These are phyloP conservation scores for Spatholobus suberectus DNA, from an alignment of 306 rosid species.

Conservation along the genomic window DNA sequence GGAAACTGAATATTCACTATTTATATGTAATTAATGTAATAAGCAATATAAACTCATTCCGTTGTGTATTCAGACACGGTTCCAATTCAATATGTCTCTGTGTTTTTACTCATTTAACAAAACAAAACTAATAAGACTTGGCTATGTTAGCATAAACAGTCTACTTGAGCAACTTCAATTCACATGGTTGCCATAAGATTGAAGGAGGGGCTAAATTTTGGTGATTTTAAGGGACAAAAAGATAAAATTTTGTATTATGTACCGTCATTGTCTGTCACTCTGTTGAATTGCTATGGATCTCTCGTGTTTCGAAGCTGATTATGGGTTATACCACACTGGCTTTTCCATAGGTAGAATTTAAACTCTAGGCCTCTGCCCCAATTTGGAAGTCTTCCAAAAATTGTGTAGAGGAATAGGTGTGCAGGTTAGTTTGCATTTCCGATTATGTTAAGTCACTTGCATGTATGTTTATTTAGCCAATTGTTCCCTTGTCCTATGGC, in stretches of 20 bases:
- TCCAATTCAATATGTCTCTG: too few species aligned
- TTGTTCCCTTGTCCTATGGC: constrained; percentile 10
- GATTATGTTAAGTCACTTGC: background rate
- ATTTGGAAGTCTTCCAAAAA: background rate
- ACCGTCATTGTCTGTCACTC: background rate
- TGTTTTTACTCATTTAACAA: too few species aligned
- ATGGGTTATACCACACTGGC: background rate
- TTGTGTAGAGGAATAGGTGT: background rate
- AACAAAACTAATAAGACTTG: background rate
- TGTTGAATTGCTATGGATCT: constrained; percentile 3
- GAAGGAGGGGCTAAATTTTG: constrained; percentile 6
- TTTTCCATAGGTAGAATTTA: background rate
- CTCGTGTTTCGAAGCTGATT: constrained; percentile 15
- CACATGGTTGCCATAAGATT: background rate
- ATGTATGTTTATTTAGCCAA: constrained; percentile 21
- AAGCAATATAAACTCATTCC: too few species aligned
- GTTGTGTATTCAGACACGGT: too few species aligned
- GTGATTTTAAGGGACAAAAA: background rate
- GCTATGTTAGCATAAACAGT: background rate
- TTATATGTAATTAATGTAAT: too few species aligned
- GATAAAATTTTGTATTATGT: background rate
- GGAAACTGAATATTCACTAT: too few species aligned
- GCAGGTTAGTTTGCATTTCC: constrained; percentile 2
- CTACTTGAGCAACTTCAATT: background rate
- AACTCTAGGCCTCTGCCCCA: background rate